These are phyloP conservation scores for Torulaspora microellipsoides DNA, from an alignment of 805 yeast species.

Conservation along the genomic window DNA sequence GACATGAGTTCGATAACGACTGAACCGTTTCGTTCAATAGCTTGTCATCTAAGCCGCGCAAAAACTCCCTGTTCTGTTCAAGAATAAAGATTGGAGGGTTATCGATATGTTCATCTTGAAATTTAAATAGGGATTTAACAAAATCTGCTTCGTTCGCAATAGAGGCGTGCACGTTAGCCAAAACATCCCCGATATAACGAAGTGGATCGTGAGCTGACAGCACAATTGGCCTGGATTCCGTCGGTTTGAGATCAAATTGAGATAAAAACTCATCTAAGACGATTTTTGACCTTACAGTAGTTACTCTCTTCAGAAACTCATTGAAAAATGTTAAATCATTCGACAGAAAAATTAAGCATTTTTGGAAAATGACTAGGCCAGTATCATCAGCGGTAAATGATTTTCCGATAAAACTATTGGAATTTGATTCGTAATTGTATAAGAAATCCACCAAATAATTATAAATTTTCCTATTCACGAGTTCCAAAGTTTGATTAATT, in stretches of 20 bases:
- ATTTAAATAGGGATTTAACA: conserved; percentile 56
- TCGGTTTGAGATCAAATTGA: conserved; percentile 42
- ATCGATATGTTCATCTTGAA: conserved; percentile 24
- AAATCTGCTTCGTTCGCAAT: conserved; percentile 85
- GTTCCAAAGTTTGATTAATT: conserved; percentile 47
- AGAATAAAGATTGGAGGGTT: conserved; percentile 16
- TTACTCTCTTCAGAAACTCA: conserved; percentile 56
- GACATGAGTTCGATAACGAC: conserved; percentile 44
- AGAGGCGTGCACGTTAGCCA: conserved; percentile 82
- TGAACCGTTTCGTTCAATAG: conserved; percentile 31
- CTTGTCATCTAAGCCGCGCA: conserved; percentile 27
- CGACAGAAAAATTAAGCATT: conserved; percentile 34
- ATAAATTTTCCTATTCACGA: conserved; percentile 52
- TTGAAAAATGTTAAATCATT: conserved; percentile 50
- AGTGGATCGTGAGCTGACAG: conserved; percentile 74
- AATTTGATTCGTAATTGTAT: conserved; percentile 26
- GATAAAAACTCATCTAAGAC: conserved; percentile 62
- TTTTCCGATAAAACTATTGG: conserved; percentile 16
- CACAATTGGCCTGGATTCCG: conserved; percentile 46
- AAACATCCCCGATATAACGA: conserved; percentile 77
- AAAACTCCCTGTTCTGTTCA: conserved; percentile 25
- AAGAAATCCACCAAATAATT: conserved; percentile 37
- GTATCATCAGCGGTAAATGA: conserved; percentile 13
- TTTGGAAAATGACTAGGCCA: conserved; percentile 28
- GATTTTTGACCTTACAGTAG: conserved; percentile 60